A percentile compares a stretch with the other conserved stretches of the same genome.
phyloP scores from a whole-genome alignment of 1,139 yeast species.

The Wickerhamomyces sp. region DNA sequence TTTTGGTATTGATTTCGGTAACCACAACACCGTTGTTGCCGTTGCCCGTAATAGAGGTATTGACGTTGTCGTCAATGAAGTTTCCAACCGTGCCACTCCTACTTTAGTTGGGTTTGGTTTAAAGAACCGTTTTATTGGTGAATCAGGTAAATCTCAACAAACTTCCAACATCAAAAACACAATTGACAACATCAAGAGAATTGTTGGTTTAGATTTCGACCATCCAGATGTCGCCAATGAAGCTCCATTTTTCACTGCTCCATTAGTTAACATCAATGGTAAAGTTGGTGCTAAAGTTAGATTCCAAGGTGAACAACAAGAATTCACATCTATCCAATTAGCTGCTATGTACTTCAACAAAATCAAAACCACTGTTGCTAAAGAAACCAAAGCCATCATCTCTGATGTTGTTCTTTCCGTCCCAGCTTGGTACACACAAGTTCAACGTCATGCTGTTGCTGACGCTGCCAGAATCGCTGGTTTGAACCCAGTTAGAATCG shows the following conservation, averaged over 20 bases:
- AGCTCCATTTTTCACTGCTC: conserved; percentile 65
- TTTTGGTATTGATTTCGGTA: conserved; percentile 98
- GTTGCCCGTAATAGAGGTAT: conserved; percentile 99
- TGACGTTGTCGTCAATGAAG: conserved; percentile 97
- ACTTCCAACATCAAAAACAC: conserved; percentile 95
- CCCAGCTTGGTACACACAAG: conserved; percentile 96
- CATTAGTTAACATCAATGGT: conserved; percentile 70
- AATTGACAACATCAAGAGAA: conserved; percentile 88
- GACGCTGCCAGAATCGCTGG: conserved; percentile 97
- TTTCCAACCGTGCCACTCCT: conserved; percentile 96
- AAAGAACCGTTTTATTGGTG: conserved; percentile 91
- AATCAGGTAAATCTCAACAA: conserved; percentile 92
- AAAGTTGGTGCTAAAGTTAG: conserved; percentile 81
- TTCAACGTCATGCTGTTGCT: conserved; percentile 92
- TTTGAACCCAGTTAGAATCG: conserved; percentile 95
- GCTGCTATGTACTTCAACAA: conserved; percentile 94
- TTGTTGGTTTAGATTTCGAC: conserved; percentile 68
- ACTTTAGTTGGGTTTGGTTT: conserved; percentile 88
- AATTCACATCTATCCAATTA: conserved; percentile 83
- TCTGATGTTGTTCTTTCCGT: conserved; percentile 91
- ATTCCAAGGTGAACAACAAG: conserved; percentile 72
- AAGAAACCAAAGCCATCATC: conserved; percentile 78
- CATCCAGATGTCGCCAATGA: conserved; percentile 82
- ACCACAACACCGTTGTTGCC: conserved; percentile 87
- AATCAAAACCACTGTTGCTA: conserved; percentile 72